Evolutionary conservation across 108 stramenopile genomes (phyloP), one percentile per base, ranked within the genome.

Genomic region (Skeletonema menzelii): DNA sequence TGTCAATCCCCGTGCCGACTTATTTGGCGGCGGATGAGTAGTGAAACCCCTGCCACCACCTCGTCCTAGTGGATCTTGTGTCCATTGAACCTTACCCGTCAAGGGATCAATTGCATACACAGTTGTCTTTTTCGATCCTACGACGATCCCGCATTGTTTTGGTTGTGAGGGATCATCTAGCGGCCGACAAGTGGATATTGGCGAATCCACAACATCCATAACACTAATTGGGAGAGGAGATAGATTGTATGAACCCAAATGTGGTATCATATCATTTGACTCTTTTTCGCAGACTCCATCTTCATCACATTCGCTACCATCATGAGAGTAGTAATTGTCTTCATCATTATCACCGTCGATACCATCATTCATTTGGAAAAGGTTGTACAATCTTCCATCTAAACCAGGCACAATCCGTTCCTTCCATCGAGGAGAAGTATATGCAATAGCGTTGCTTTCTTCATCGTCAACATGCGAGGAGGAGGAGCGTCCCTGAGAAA

Each of bases 121-220:
- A 1, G 86, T 84, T 28, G 85, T 91, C 28, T 82, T 73, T 78
- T 90, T 90, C 14, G 87, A 86, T 26, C 87, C 93, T 13, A 89
- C 86, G 31, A 94, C 86, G 46, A 94, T 89, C 11, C 90, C 90
- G 69, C 93, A 94, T 62, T 79, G 70, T 32, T 63, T n/a, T 58
- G 72, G 70, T 26, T 40, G 61, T 15, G 73, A 64, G 30, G 20
- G 20, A 59, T 58, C 58, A 62, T 60, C 53, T 0, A 49, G 56
- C 3, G 40, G 57, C 8, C 62, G 32, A 42, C 89, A 90, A 14
- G 85, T 86, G 27, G 84, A 85, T 19, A 86, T 84, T 38, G 89
- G 89, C 37, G 74, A 79, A 31, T 81, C 81, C 19, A 90, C 73
- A 17, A 86, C 81, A 77, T 90, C 89, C 65, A 75, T 53, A 32